Evolutionary conservation across 495 filamentous ascomycete genomes (phyloP).

Genomic region (Penicillium herquei): DNA sequence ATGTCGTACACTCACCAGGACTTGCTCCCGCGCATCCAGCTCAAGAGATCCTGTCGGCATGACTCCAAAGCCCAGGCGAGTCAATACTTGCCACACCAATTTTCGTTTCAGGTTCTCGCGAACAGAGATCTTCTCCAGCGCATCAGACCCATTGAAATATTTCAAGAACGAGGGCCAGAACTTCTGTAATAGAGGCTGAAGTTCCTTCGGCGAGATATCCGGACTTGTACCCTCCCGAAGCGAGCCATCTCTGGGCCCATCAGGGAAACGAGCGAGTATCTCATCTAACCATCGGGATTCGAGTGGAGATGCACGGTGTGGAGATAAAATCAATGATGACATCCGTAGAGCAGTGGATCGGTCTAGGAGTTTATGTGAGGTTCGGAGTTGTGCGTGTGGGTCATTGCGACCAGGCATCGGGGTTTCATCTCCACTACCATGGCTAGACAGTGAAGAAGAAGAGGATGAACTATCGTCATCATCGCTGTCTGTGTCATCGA

Average conservation of each 20-base stretch:
- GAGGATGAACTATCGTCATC: conserved; percentile 38
- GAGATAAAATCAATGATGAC: conserved; percentile 49
- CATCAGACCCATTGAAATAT: conserved; percentile 85
- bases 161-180: conserved; percentile 59
- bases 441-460: conserved; percentile 41
- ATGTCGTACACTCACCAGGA: conserved; percentile 44
- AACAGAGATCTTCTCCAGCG: conserved; percentile 81
- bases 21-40: conserved; percentile 36
- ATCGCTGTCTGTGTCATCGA: conserved; percentile 19
- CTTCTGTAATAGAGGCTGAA: conserved; percentile 51
- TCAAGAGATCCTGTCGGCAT: conserved; percentile 33
- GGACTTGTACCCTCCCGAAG: conserved; percentile 6
- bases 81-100: conserved; percentile 66
- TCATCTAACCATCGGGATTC: conserved; percentile 74
- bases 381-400: conserved; percentile 27
- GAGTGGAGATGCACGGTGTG: conserved; percentile 54
- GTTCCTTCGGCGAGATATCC: conserved; percentile 34
- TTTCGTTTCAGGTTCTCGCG: conserved; percentile 83
- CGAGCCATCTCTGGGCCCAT: conserved; percentile 22
- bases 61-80: conserved; percentile 35
- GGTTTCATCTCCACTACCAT: conserved; percentile 41
- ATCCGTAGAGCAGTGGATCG: conserved; percentile 37
- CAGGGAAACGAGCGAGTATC: conserved; percentile 59
- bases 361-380: conserved; percentile 40
- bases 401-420: conserved; percentile 33